These are phyloP conservation scores for Porcisia hertigi DNA, from an alignment of 208 protist species.

Conservation along the genomic window DNA sequence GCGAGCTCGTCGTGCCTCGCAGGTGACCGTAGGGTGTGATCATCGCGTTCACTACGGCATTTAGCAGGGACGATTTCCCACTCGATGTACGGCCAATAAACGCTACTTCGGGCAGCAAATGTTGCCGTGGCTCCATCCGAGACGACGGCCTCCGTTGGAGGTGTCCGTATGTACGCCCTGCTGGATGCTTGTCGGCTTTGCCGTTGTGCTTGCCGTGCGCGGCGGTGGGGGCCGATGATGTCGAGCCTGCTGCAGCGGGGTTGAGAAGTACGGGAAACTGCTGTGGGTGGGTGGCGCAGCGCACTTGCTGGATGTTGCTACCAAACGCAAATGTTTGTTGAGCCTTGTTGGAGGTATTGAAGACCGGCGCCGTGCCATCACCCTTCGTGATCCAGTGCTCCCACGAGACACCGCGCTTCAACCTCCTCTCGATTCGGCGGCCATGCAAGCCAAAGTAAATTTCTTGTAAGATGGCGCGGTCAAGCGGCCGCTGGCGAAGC, in stretches of 20 bases:
- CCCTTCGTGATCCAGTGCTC: conserved; percentile 93
- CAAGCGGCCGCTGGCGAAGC: conserved; percentile 75
- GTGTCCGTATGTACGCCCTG: background rate
- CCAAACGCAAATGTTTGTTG: conserved; percentile 90
- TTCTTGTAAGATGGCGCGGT: conserved; percentile 88
- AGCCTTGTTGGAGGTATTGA: conserved; percentile 73
- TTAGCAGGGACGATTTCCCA: conserved; percentile 89
- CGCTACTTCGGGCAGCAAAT: conserved; percentile 76
- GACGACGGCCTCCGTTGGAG: background rate
- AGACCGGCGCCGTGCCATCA: conserved; percentile 88
- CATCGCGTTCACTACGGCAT: conserved; percentile 84
- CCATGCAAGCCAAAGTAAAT: conserved; percentile 89
- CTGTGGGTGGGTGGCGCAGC: conserved; percentile 53
- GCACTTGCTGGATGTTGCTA: conserved; percentile 52
- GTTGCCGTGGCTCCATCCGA: conserved; percentile 13
- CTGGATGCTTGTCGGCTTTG: background rate
- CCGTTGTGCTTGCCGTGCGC: background rate
- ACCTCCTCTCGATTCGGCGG: conserved; percentile 74
- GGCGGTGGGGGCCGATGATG: background rate
- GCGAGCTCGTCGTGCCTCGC: conserved; percentile 76
- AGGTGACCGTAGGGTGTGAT: conserved; percentile 84
- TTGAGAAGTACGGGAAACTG: conserved; percentile 63
- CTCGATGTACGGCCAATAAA: conserved; percentile 86
- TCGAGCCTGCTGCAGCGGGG: background rate
- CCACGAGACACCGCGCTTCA: conserved; percentile 84